Conservation (phyloP, 2,329 filamentous ascomycete species). For the Phyllosticta citriasiana region DNA sequence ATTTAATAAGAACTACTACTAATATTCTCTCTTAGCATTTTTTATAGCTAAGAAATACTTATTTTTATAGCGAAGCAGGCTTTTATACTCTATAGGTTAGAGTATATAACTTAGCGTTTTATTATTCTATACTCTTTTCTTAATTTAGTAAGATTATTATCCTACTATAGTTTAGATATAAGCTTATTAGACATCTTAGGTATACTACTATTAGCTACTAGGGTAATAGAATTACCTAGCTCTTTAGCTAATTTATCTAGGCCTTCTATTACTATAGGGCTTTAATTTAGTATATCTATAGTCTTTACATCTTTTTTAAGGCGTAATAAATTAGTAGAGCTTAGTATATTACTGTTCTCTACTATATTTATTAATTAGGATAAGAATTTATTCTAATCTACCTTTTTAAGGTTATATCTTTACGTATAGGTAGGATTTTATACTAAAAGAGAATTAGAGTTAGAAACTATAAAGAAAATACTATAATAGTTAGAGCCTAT, state of each 20-base stretch:
- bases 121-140: too few species aligned
- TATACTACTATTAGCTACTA: neutral
- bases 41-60: too few species aligned
- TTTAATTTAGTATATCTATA: neutral
- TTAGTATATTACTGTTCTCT: too few species aligned
- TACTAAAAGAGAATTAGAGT: neutral
- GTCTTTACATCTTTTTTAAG: too few species aligned
- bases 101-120: constrained; percentile 14
- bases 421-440: neutral
- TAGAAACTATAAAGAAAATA: neutral
- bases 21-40: too few species aligned
- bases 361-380: too few species aligned
- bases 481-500: neutral
- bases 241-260: neutral
- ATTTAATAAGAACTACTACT: too few species aligned
- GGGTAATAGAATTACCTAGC: neutral
- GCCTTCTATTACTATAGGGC: too few species aligned
- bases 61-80: too few species aligned
- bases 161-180: neutral
- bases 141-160: neutral
- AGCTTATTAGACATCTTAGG: neutral
- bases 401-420: neutral
- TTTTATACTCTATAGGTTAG: neutral
- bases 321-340: too few species aligned
- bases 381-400: neutral